These are phyloP conservation scores for Porosira glacialis DNA, from an alignment of 352 stramenopile genomes.

Conservation along the genomic window DNA sequence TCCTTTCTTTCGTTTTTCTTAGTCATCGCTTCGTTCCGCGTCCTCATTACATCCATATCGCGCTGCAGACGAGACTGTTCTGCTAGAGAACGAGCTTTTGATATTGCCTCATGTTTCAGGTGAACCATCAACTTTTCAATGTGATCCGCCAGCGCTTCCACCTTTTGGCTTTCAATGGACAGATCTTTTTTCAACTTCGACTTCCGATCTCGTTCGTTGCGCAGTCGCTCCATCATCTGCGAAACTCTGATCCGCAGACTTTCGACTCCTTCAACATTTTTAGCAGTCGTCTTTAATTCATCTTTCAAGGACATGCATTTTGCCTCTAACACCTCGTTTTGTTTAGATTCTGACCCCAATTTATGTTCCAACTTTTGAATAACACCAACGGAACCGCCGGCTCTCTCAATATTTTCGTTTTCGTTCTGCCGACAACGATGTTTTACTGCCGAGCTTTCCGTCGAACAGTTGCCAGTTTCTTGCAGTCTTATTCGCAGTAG, in stretches of 20 bases:
- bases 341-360: too few relatives aligned
- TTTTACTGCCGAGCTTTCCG: too few relatives aligned
- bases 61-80: constrained; percentile 82
- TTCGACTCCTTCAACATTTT: constrained; percentile 25
- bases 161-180: constrained; percentile 83
- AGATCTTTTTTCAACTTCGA: constrained; percentile 77
- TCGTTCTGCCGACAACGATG: too few relatives aligned
- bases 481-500: too few relatives aligned
- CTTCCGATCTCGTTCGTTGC: constrained; percentile 85
- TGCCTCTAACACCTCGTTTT: constrained; percentile 25
- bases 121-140: constrained; percentile 96
- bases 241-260: constrained; percentile 65
- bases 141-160: constrained; percentile 89
- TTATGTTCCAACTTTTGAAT: too few relatives aligned
- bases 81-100: constrained; percentile 86
- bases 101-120: constrained; percentile 90
- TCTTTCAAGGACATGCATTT: constrained; percentile 34
- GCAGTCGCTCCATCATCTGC: constrained; percentile 82
- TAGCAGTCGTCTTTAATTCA: constrained; percentile 12
- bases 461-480: too few relatives aligned
- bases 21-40: constrained; percentile 72
- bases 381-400: too few relatives aligned
- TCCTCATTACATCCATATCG: constrained; percentile 80
- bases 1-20: constrained; percentile 86
- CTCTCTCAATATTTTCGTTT: too few relatives aligned